Conservation (phyloP, 1,139 yeast species). For the Barnettozyma hawaiiensis region DNA sequence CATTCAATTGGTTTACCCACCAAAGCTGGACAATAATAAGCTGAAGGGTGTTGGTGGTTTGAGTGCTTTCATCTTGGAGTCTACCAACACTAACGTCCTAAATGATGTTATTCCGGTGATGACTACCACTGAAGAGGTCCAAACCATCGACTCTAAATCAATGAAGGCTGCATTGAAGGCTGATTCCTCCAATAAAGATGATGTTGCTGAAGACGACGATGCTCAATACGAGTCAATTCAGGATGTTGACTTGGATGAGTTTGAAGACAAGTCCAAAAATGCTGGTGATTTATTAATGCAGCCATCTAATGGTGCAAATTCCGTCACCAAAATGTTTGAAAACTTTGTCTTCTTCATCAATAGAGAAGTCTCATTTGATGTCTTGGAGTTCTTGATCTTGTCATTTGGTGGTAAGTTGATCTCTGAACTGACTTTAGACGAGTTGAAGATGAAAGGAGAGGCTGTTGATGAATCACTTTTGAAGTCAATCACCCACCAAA, state of each 20-base stretch:
- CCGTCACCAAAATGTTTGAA: constrained; percentile 60
- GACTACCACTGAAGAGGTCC: constrained; percentile 29
- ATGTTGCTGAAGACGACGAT: constrained; percentile 35
- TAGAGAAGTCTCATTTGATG: constrained; percentile 92
- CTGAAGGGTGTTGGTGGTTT: constrained; percentile 67
- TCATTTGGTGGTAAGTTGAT: constrained; percentile 85
- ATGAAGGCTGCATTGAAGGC: constrained; percentile 36
- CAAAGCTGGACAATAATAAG: constrained; percentile 78
- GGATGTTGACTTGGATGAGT: constrained; percentile 60
- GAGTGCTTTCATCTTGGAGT: constrained; percentile 71
- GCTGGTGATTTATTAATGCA: constrained; percentile 76
- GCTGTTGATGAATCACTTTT: constrained; percentile 46
- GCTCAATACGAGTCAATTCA: constrained; percentile 38
- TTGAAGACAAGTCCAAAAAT: constrained; percentile 54
- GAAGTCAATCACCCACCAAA: constrained; percentile 80
- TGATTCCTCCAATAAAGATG: constrained; percentile 37
- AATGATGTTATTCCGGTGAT: constrained; percentile 45
- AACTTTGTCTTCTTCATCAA: constrained; percentile 81
- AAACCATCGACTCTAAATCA: constrained; percentile 26
- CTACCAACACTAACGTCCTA: constrained; percentile 32
- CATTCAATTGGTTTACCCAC: constrained; percentile 84
- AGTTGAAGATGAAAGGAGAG: constrained; percentile 36
- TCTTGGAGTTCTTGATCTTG: constrained; percentile 80
- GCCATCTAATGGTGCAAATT: constrained; percentile 59
- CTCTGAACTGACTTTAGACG: constrained; percentile 86